Evolutionary conservation across 2,329 filamentous ascomycete species (phyloP).

Genomic region (Thermoascus crustaceus): DNA sequence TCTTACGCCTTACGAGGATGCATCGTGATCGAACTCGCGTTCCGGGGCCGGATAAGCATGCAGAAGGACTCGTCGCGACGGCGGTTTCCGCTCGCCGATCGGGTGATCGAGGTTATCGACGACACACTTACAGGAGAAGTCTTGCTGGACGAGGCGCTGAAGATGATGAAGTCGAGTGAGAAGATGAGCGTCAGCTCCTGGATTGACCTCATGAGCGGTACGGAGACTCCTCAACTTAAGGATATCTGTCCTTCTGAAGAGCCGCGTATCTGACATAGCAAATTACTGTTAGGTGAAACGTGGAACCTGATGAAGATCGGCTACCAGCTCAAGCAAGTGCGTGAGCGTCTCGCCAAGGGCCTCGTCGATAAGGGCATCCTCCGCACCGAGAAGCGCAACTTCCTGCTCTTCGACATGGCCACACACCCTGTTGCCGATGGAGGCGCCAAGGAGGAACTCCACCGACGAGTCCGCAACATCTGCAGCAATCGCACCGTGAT

Average conservation of each 20-base stretch:
- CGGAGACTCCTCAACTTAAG: slow-evolving; percentile 20
- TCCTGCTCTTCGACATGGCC: slow-evolving; percentile 98
- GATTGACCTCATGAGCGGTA: slow-evolving; percentile 99
- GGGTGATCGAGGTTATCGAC: slow-evolving; percentile 93
- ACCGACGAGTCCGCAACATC: slow-evolving; percentile 82
- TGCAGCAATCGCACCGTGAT: slow-evolving; percentile 92
- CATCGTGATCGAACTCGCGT: slow-evolving; percentile 95
- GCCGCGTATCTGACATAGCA: slow-evolving; percentile 3
- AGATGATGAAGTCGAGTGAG: slow-evolving; percentile 99
- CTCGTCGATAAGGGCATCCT: slow-evolving; percentile 98
- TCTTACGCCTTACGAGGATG: slow-evolving; percentile 95
- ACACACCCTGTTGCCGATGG: slow-evolving; percentile 95
- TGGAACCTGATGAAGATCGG: slow-evolving; percentile 99
- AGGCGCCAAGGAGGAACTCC: slow-evolving; percentile 94
- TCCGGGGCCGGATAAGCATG: slow-evolving; percentile 95
- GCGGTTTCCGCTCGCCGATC: slow-evolving; percentile 85
- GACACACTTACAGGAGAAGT: slow-evolving; percentile 95
- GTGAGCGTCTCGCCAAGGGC: slow-evolving; percentile 92
- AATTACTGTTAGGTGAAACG: slow-evolving; percentile 66
- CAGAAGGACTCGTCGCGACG: slow-evolving; percentile 89
- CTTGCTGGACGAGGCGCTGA: slow-evolving; percentile 90
- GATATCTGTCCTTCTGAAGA: slow-evolving; percentile 3
- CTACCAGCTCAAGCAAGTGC: slow-evolving; percentile 98
- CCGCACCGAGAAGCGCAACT: slow-evolving; percentile 98
- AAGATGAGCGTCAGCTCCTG: slow-evolving; percentile 99